phyloP scores from a whole-genome alignment of 192 early-diverging fungal genomes.

The Backusella westeae region DNA sequence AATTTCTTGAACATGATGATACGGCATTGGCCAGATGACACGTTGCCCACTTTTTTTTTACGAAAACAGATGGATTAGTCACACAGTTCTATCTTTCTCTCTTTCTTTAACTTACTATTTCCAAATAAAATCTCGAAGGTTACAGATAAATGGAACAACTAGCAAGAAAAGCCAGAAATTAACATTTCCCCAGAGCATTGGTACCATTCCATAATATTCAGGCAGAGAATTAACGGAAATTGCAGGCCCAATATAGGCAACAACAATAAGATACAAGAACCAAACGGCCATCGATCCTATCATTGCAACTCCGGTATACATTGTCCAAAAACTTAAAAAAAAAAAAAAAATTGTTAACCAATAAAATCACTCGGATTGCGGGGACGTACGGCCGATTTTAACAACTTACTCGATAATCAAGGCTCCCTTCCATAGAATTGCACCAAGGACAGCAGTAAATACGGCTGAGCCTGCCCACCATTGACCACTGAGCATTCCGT shows the following conservation, averaged over 20 bases:
- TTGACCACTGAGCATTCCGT: conserved; percentile 75
- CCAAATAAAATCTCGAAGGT: conserved; percentile 90
- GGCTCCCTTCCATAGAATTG: conserved; percentile 93
- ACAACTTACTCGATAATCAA: conserved; percentile 73
- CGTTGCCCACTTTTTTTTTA: conserved; percentile 53
- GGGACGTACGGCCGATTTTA: not conserved
- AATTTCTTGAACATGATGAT: conserved; percentile 98
- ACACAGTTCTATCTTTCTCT: not conserved
- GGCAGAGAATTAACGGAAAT: conserved; percentile 63
- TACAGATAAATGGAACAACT: conserved; percentile 77
- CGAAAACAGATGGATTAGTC: conserved; percentile 1
- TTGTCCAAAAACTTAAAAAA: conserved; percentile 78
- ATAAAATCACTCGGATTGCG: conserved; percentile 12
- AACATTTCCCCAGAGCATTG: conserved; percentile 62
- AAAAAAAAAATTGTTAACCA: not conserved
- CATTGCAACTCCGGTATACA: conserved; percentile 88
- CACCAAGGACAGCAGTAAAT: conserved; percentile 85
- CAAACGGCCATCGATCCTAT: conserved; percentile 87
- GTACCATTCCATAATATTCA: conserved; percentile 72
- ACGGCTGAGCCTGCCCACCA: conserved; percentile 90
- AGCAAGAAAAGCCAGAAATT: conserved; percentile 89
- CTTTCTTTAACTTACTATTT: conserved; percentile 80
- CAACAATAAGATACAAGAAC: conserved; percentile 84
- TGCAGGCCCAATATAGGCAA: conserved; percentile 64
- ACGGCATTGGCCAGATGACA: conserved; percentile 75